Conservation (phyloP, 139 green algal genomes). For the Eudorina sp. region DNA sequence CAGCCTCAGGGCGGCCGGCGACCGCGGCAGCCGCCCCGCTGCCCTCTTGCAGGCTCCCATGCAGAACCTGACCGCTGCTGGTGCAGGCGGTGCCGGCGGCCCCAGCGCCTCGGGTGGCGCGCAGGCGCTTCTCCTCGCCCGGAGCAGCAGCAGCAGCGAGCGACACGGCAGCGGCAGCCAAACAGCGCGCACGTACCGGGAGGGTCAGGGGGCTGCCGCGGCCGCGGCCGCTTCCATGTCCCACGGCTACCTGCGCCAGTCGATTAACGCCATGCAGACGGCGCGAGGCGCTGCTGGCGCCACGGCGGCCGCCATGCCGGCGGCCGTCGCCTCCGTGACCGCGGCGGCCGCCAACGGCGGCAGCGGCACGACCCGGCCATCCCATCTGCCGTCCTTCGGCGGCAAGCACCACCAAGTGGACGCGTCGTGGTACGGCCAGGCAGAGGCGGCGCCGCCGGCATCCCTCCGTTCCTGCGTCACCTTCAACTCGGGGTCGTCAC, state of each 20-base stretch:
- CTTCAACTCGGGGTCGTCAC: neutral
- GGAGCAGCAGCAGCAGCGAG: slow-evolving; percentile 9
- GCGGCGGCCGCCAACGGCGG: neutral
- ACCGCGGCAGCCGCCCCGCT: neutral
- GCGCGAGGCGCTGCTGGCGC: neutral
- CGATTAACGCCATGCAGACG: neutral
- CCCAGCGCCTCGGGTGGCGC: neutral
- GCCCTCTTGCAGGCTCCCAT: neutral
- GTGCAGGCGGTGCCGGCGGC: neutral
- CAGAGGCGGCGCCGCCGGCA: neutral
- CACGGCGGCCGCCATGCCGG: neutral
- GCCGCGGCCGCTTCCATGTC: neutral
- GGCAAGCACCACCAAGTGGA: neutral
- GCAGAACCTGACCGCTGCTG: neutral
- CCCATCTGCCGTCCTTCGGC: neutral
- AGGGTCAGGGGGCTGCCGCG: neutral
- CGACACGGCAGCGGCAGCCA: neutral
- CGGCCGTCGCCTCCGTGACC: neutral
- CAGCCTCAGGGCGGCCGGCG: neutral
- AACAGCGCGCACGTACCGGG: neutral
- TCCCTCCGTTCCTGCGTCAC: neutral
- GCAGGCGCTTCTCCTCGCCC: neutral
- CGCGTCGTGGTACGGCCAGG: neutral
- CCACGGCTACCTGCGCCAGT: neutral
- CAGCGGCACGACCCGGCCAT: neutral